Evolutionary conservation across 2,329 filamentous ascomycete species (phyloP).

Genomic region (Colletotrichum musicola): DNA sequence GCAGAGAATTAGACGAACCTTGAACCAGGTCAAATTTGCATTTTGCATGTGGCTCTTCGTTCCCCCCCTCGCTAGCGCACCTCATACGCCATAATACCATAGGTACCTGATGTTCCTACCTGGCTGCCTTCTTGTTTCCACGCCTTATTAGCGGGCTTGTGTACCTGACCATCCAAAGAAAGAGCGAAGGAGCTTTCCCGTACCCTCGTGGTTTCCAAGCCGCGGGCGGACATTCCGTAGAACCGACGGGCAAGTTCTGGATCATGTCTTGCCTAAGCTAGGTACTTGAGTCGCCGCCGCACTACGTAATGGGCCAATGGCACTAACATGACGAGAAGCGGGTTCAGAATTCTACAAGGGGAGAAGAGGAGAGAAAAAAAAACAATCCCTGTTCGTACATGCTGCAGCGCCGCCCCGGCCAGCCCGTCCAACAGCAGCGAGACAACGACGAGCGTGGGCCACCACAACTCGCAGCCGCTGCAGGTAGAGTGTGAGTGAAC

Average conservation of each 20-base stretch:
- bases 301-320: slow-evolving; percentile 34
- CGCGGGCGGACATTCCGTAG: slow-evolving; percentile 25
- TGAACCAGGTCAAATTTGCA: slow-evolving; percentile 40
- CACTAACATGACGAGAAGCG: neutral
- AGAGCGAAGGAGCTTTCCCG: neutral
- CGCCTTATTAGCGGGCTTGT: neutral
- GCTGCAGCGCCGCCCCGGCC: neutral
- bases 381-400: neutral
- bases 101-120: slow-evolving; percentile 1
- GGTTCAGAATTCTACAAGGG: no score
- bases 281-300: slow-evolving; percentile 11
- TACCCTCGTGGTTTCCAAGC: slow-evolving; percentile 28
- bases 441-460: neutral
- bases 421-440: neutral
- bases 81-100: slow-evolving; percentile 15
- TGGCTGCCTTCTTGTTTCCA: neutral
- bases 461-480: slow-evolving; percentile 26
- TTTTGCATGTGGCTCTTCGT: slow-evolving; percentile 39
- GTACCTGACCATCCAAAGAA: slow-evolving; percentile 14
- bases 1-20: slow-evolving; percentile 37
- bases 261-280: neutral
- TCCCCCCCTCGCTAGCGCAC: slow-evolving; percentile 31
- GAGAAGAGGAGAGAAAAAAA: neutral
- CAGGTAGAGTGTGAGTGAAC: slow-evolving; percentile 17
- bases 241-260: slow-evolving; percentile 6